These are phyloP conservation scores for Barnettozyma hawaiiensis DNA, from an alignment of 1,139 yeast species.

Conservation along the genomic window DNA sequence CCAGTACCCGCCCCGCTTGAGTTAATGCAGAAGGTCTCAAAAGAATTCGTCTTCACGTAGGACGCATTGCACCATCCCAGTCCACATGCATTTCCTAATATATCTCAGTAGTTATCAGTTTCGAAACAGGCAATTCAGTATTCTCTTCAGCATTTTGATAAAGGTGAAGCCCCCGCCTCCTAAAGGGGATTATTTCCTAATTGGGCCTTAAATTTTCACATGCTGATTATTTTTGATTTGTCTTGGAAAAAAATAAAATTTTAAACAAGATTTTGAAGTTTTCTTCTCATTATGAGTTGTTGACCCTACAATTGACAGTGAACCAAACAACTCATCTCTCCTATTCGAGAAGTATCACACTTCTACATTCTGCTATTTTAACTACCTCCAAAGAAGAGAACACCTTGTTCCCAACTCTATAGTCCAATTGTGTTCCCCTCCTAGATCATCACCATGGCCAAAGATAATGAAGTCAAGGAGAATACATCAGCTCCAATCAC, in stretches of 20 bases:
- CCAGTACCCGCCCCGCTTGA: too few relatives aligned
- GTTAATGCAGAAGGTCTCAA: neutral
- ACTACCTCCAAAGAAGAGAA: neutral
- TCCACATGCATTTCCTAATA: too few relatives aligned
- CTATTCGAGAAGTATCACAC: neutral
- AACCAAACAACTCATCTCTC: too few relatives aligned
- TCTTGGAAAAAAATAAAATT: constrained; percentile 1
- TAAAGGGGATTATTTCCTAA: neutral
- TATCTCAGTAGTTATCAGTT: too few relatives aligned
- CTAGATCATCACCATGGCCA: neutral
- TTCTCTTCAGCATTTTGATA: too few relatives aligned
- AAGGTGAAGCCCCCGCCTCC: too few relatives aligned
- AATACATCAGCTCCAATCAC: neutral
- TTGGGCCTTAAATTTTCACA: neutral
- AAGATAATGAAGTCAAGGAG: neutral
- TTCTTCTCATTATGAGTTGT: neutral
- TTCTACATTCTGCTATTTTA: neutral
- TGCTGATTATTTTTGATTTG: neutral
- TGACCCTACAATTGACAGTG: neutral
- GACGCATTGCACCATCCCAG: too few relatives aligned
- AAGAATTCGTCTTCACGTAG: too few relatives aligned
- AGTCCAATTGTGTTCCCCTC: neutral
- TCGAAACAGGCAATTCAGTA: too few relatives aligned
- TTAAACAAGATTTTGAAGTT: neutral
- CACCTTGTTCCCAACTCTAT: neutral